Evolutionary conservation across 805 yeast species (phyloP).

Genomic region (Starmera dryadoides): DNA sequence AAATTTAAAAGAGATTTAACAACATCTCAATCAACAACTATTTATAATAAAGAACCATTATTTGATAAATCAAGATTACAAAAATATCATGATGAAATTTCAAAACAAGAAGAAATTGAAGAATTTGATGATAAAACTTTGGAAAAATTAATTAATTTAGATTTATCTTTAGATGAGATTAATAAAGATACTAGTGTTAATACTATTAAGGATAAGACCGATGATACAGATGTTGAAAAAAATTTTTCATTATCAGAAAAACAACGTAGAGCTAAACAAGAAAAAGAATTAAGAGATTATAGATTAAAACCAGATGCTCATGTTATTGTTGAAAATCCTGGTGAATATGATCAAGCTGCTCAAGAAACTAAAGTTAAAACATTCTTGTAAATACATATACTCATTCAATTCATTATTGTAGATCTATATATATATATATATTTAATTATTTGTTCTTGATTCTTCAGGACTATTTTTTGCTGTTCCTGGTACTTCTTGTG

Average conservation of each 20-base stretch:
- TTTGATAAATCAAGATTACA: conserved; percentile 16
- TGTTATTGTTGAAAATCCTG: conserved; percentile 31
- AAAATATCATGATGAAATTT: conserved; percentile 1
- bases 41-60: conserved; percentile 8
- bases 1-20: conserved; percentile 21
- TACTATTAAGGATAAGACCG: not conserved
- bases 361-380: conserved; percentile 27
- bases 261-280: conserved; percentile 4
- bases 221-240: conserved; percentile 16
- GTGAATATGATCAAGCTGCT: conserved; percentile 31
- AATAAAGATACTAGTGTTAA: not conserved
- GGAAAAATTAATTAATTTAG: conserved; percentile 3
- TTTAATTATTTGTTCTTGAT: not conserved
- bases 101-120: conserved; percentile 6
- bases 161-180: not conserved
- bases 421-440: not conserved
- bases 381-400: conserved; percentile 30
- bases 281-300: conserved; percentile 20
- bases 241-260: conserved; percentile 10
- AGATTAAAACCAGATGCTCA: conserved; percentile 26
- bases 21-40: conserved; percentile 24
- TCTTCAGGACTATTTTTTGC: not conserved
- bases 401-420: not conserved
- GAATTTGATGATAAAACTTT: conserved; percentile 3
- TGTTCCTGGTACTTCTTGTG: not conserved